Percentiles rank a stretch among this genome's conserved stretches.
These are phyloP conservation scores for Debaryomyces psychrophilus DNA, from an alignment of 1,139 yeast species.

Conservation along the genomic window DNA sequence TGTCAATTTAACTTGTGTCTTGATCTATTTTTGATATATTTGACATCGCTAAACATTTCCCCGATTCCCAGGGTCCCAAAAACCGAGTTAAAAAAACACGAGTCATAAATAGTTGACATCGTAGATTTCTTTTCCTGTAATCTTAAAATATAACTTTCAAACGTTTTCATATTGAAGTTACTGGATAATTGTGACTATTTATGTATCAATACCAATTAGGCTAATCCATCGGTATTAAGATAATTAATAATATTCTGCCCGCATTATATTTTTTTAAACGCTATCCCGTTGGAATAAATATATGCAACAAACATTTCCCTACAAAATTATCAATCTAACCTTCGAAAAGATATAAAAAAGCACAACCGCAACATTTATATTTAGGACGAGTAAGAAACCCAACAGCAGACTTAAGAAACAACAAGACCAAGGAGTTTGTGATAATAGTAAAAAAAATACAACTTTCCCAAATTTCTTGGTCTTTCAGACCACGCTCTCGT, in stretches of 20 bases:
- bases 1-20: neutral
- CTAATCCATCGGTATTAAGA: neutral
- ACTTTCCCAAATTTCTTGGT: neutral
- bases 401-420: neutral
- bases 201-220: neutral
- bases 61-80: constrained; percentile 1
- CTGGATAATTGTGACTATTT: neutral
- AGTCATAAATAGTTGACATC: constrained; percentile 3
- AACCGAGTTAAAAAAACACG: neutral
- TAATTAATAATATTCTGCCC: neutral
- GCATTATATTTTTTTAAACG: neutral
- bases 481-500: neutral
- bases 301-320: neutral
- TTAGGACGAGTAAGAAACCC: no score
- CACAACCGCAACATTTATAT: no score
- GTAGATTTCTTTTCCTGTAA: neutral
- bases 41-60: neutral
- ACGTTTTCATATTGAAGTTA: no score
- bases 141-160: no score
- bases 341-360: neutral
- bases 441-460: neutral
- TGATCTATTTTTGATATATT: constrained; percentile 1
- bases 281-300: neutral
- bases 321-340: neutral
- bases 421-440: neutral